These are phyloP conservation scores for Berkeleyomyces basicola DNA, from an alignment of 2,329 filamentous ascomycete species.

Conservation along the genomic window DNA sequence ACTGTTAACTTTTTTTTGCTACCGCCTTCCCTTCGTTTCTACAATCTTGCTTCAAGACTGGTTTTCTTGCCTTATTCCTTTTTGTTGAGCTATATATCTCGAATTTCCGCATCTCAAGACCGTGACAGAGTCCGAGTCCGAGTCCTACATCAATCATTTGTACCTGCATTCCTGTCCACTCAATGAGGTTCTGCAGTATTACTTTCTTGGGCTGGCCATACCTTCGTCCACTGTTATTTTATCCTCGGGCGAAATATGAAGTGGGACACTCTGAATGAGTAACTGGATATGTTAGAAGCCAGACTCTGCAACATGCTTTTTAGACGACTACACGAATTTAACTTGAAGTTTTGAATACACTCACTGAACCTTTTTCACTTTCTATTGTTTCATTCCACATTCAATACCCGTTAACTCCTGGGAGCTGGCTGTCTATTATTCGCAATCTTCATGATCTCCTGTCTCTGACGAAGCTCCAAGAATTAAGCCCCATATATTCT, in stretches of 20 bases:
- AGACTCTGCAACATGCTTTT: background rate
- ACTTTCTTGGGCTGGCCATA: background rate
- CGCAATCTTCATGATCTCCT: background rate
- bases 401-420: too few species aligned
- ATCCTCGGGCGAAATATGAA: background rate
- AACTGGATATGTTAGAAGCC: conserved; percentile 1
- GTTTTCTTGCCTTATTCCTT: background rate
- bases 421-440: background rate
- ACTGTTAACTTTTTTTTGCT: background rate
- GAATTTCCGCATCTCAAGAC: conserved; percentile 4
- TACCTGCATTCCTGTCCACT: too few species aligned
- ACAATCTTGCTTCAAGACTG: background rate
- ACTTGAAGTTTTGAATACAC: too few species aligned
- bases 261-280: conserved; percentile 3
- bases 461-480: background rate
- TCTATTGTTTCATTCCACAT: too few species aligned
- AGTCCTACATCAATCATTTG: background rate
- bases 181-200: background rate
- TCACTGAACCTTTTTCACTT: too few species aligned
- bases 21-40: background rate
- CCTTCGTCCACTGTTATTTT: background rate
- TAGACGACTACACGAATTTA: background rate
- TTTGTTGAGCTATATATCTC: conserved; percentile 5
- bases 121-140: conserved; percentile 1
- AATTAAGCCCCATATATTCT: too few species aligned